Percentiles rank a stretch among this genome's conserved stretches.
These are phyloP conservation scores for Hypsizygus ulmarius DNA, from an alignment of 1,284 basidiomycete genomes.

Conservation along the genomic window DNA sequence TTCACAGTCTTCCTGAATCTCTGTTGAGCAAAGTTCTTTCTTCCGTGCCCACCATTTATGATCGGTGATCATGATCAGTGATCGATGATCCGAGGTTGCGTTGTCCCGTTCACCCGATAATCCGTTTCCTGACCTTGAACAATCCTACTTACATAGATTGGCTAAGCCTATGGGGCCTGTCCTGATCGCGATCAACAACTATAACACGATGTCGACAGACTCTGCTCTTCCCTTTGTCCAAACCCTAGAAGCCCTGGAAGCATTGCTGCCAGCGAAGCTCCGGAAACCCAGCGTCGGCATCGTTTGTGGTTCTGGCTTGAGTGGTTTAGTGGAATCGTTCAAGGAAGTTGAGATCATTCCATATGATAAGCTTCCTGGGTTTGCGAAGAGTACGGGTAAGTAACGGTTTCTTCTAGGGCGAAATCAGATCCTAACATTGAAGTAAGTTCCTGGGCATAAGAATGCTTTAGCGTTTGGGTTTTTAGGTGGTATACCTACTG, in stretches of 20 bases:
- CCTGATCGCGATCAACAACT: too few relatives aligned
- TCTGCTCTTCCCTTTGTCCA: slow-evolving; percentile 8
- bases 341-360: slow-evolving; percentile 54
- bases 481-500: slow-evolving; percentile 69
- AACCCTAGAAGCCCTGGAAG: slow-evolving; percentile 7
- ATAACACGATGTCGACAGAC: background rate
- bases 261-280: slow-evolving; percentile 15
- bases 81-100: too few relatives aligned
- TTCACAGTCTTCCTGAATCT: too few relatives aligned
- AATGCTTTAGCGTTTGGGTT: slow-evolving; percentile 77
- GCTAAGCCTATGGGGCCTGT: too few relatives aligned
- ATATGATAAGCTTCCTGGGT: slow-evolving; percentile 63
- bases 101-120: too few relatives aligned
- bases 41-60: too few relatives aligned
- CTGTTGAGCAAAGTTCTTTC: too few relatives aligned
- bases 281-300: slow-evolving; percentile 63
- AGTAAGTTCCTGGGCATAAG: slow-evolving; percentile 68
- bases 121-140: too few relatives aligned
- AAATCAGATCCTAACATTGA: slow-evolving; percentile 1
- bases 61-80: too few relatives aligned
- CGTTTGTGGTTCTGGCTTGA: slow-evolving; percentile 75
- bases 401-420: background rate
- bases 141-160: too few relatives aligned
- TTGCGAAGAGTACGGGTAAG: slow-evolving; percentile 71
- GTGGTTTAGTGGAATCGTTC: slow-evolving; percentile 59